These are phyloP conservation scores for Turritis glabra DNA, from an alignment of 345 rosid species.

Conservation along the genomic window DNA sequence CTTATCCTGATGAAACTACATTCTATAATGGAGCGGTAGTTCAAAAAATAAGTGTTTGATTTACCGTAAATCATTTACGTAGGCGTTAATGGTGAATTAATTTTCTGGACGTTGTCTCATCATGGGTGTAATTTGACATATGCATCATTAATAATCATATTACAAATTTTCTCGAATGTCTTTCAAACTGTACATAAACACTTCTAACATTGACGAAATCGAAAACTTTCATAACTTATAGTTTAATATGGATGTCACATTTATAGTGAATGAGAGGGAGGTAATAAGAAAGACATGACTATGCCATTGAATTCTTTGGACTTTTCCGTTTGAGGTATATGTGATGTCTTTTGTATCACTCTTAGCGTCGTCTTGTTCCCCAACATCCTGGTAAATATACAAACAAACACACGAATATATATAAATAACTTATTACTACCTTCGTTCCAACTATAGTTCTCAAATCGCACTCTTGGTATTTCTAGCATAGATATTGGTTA, in stretches of 20 bases:
- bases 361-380: slow-evolving; percentile 70
- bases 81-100: too few species aligned
- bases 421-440: not conserved
- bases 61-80: too few species aligned
- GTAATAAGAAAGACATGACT: slow-evolving; percentile 49
- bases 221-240: not conserved
- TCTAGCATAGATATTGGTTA: not conserved
- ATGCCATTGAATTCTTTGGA: slow-evolving; percentile 52
- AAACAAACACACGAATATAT: not conserved
- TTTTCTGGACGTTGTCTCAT: not conserved
- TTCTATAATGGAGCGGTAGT: too few species aligned
- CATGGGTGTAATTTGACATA: not conserved
- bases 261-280: slow-evolving; percentile 5
- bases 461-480: not conserved
- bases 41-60: too few species aligned
- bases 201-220: not conserved
- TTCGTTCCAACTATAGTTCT: not conserved
- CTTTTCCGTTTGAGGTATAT: slow-evolving; percentile 74
- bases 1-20: too few species aligned
- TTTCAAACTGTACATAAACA: not conserved
- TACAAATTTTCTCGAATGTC: not conserved
- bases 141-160: not conserved
- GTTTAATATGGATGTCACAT: not conserved
- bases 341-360: slow-evolving; percentile 60
- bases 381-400: slow-evolving; percentile 50